Evolutionary conservation across 169 alveolate genomes (phyloP).

Genomic region (Cryptosporidium baileyi): DNA sequence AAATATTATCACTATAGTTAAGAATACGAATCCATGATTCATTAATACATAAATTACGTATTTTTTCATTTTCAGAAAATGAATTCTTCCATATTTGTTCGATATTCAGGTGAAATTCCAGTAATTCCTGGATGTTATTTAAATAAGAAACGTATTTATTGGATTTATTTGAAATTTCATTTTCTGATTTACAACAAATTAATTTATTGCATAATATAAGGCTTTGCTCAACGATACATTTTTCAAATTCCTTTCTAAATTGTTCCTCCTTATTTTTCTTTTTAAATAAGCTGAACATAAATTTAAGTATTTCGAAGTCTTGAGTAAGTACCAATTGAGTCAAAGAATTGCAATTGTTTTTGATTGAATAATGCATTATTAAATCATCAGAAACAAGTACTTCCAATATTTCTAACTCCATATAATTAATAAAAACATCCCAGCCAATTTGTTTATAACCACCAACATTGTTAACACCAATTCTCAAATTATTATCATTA

Average conservation of each 20-base stretch:
- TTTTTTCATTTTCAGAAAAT: constrained; percentile 26
- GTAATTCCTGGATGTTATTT: not conserved
- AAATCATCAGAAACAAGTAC: constrained; percentile 38
- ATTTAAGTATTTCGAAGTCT: constrained; percentile 10
- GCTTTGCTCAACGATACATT: constrained; percentile 7
- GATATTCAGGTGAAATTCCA: constrained; percentile 14
- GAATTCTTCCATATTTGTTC: constrained; percentile 36
- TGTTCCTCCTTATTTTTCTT: not conserved
- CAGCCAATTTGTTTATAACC: not conserved
- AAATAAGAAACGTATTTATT: not conserved
- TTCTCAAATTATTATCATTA: too few species aligned
- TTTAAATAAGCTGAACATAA: not conserved
- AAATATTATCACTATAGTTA: constrained; percentile 6
- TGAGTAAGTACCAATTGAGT: not conserved
- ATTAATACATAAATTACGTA: constrained; percentile 49
- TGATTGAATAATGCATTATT: not conserved
- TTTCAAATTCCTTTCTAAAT: constrained; percentile 8
- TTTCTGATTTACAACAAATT: not conserved
- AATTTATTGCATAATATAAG: not conserved
- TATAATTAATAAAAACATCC: constrained; percentile 1
- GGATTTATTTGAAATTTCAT: not conserved
- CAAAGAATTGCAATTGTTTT: constrained; percentile 2
- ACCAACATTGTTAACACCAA: too few species aligned
- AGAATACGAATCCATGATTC: constrained; percentile 51
- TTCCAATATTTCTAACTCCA: constrained; percentile 3